phyloP scores from a whole-genome alignment of 768 basidiomycete genomes.

The Lentinus tigrinus region DNA sequence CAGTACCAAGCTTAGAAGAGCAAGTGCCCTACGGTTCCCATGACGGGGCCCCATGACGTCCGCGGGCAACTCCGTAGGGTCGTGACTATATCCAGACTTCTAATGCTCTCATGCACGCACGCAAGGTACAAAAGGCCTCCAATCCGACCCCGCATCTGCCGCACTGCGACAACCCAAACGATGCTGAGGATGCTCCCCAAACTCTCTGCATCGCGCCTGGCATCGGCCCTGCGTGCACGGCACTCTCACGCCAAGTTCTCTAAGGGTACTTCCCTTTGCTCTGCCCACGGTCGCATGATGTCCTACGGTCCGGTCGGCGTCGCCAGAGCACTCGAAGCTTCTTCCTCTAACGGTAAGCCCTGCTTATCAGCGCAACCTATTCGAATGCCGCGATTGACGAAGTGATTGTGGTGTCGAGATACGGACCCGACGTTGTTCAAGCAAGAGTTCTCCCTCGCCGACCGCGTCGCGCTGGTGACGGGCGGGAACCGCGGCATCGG shows the following conservation, averaged over 20 bases:
- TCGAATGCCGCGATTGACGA: conserved; percentile 35
- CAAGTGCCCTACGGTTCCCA: not conserved
- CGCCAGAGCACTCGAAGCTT: conserved; percentile 46
- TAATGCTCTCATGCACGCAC: too few relatives aligned
- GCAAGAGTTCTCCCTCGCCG: conserved; percentile 30
- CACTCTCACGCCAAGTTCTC: not conserved
- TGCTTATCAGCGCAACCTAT: not conserved
- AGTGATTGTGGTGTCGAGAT: not conserved
- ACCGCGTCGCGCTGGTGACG: conserved; percentile 38
- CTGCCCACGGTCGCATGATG: conserved; percentile 6
- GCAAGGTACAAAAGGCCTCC: too few relatives aligned
- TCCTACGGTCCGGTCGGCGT: conserved; percentile 66
- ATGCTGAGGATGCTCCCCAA: not conserved
- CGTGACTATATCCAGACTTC: too few relatives aligned
- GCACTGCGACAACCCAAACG: too few relatives aligned
- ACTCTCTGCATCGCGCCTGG: not conserved
- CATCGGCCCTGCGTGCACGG: not conserved
- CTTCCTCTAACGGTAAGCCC: conserved; percentile 46
- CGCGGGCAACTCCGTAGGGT: too few relatives aligned
- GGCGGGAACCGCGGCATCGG: conserved; percentile 57
- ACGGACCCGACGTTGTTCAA: conserved; percentile 24
- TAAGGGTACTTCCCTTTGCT: not conserved
- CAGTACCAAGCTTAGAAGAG: too few relatives aligned
- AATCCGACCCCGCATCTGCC: too few relatives aligned
- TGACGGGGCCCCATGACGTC: too few relatives aligned